These are phyloP conservation scores for Gossypium gossypioides DNA, from an alignment of 441 rosid species.

Conservation along the genomic window DNA sequence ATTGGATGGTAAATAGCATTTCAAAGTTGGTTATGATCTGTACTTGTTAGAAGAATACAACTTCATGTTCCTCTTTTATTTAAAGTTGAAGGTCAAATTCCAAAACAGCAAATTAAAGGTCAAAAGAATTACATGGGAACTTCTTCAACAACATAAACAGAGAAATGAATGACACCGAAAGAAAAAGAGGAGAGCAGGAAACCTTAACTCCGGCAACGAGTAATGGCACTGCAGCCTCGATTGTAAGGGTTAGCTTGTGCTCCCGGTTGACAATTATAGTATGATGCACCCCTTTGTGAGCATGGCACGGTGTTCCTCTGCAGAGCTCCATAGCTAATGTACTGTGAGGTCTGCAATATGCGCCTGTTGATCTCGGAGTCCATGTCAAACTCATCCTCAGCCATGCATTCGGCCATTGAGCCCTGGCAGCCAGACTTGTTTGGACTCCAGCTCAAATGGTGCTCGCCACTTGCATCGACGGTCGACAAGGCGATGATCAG, in stretches of 20 bases:
- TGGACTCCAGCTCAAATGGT: slow-evolving; percentile 32
- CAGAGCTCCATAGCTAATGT: slow-evolving; percentile 52
- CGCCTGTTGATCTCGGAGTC: slow-evolving; percentile 51
- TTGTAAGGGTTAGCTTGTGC: slow-evolving; percentile 46
- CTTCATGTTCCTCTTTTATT: background rate
- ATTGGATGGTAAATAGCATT: background rate
- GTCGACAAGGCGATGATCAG: slow-evolving; percentile 24
- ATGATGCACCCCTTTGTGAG: slow-evolving; percentile 51
- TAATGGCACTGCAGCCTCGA: slow-evolving; percentile 44
- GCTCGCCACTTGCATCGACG: slow-evolving; percentile 18
- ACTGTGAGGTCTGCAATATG: slow-evolving; percentile 38
- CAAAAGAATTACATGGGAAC: background rate
- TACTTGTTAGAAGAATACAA: background rate
- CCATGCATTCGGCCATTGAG: slow-evolving; percentile 51
- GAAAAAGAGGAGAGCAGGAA: slow-evolving; percentile 1
- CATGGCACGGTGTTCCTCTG: slow-evolving; percentile 47
- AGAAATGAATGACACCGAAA: background rate
- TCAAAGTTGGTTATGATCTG: background rate
- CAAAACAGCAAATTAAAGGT: background rate
- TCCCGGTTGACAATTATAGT: slow-evolving; percentile 47
- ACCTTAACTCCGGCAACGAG: slow-evolving; percentile 41
- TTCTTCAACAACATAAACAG: background rate
- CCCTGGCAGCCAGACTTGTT: slow-evolving; percentile 33
- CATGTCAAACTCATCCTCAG: slow-evolving; percentile 30
- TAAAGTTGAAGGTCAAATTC: background rate